Base-by-base conservation (phyloP, 208 protist genomes). In the Herpetomonas tarakana region DNA sequence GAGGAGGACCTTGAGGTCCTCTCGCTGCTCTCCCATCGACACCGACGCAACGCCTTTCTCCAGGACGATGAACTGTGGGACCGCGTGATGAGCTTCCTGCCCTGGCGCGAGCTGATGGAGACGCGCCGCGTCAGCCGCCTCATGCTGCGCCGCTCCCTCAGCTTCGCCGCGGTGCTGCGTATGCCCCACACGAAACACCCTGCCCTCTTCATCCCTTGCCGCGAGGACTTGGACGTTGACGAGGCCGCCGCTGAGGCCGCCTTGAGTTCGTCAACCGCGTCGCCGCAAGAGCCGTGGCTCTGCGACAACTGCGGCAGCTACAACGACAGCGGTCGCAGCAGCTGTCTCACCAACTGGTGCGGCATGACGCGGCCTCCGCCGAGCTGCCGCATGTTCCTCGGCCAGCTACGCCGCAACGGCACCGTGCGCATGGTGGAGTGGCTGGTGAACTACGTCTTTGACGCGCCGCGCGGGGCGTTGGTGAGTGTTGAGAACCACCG, bases 371-470 rank as follows among this genome's bases (percentile, higher is more conserved):
- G 35, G 9, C 35, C 35, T 6, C 14, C 35, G 35, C 6, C 35
- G 26, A 52, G 22, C 41, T 61, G 56, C 35, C 85, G 85, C 25
- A 56, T 92, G 27, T 92, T 92, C 59, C 39, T 92, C 29, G 85
- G 85, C n/a, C 85, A 92, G 63, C 85, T 92, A 30, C 85, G 81
- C 31, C 85, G 85, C 62, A 53, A 61, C 29, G 81, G 67, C 25
- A 92, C 85, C 16, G 81, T 88, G 50, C 76, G 75, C 18, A 86
- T 88, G 79, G 68, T 92, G 39, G 66, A 74, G 50, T 92, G 85
- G 81, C 56, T 92, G 0, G 62, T 92, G 39, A 62, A 76, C 9
- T 68, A 61, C 35, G 81, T 92, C 52, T 71, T 88, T 16, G 62
- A 85, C 57, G 59, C 69, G 0, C 65, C 71, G 21, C 18, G 44